A percentile compares a stretch with the other conserved stretches of the same genome.
These are phyloP conservation scores for Solanum okadae DNA, from an alignment of 257 asterid species.

Conservation along the genomic window DNA sequence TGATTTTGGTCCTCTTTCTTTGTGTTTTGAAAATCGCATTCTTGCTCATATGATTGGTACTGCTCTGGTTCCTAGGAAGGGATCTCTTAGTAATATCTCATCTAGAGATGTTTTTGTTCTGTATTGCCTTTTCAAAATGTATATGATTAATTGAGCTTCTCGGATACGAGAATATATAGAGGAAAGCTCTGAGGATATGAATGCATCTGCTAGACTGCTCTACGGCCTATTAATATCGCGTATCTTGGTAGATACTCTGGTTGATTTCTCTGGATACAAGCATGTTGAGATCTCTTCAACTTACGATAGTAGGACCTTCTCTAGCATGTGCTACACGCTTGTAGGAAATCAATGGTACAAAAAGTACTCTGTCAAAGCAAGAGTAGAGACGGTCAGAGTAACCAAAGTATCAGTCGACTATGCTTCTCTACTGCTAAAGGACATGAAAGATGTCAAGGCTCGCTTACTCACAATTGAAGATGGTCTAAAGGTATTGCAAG, in stretches of 20 bases:
- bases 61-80: neutral
- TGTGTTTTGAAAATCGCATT: neutral
- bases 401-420: neutral
- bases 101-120: neutral
- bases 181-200: neutral
- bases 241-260: neutral
- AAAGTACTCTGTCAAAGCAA: neutral
- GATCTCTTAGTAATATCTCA: neutral
- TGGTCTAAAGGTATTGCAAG: neutral
- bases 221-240: neutral
- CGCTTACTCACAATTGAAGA: neutral
- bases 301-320: neutral
- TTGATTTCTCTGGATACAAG: neutral
- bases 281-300: neutral
- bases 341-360: neutral
- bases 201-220: neutral
- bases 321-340: neutral
- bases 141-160: neutral
- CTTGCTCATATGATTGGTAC: neutral
- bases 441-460: neutral
- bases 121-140: neutral
- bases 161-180: neutral
- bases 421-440: neutral
- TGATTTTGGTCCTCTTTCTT: neutral
- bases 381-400: neutral